phyloP scores from a whole-genome alignment of 1,139 yeast genomes.

The Pneumocystis canis region DNA sequence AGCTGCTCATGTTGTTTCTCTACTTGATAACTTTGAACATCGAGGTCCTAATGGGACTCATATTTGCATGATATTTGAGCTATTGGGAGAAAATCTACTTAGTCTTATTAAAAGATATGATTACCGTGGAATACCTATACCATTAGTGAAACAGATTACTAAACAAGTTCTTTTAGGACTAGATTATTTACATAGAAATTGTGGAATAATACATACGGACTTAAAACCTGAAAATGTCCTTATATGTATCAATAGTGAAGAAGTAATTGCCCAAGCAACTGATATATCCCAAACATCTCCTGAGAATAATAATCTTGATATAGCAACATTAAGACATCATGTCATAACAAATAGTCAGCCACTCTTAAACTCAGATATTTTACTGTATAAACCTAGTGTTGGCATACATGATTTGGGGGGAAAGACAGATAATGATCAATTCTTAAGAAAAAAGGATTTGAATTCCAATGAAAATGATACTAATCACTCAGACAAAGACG shows the following conservation, averaged over 20 bases:
- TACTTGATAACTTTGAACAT: conserved; percentile 63
- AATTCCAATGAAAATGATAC: not conserved
- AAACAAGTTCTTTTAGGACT: conserved; percentile 61
- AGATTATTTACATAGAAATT: conserved; percentile 66
- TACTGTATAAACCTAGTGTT: conserved; percentile 10
- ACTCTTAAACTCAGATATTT: conserved; percentile 56
- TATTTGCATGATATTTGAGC: conserved; percentile 82
- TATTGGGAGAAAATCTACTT: conserved; percentile 65
- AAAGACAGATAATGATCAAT: not conserved
- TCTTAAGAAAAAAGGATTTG: not conserved
- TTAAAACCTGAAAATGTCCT: conserved; percentile 82
- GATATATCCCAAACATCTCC: conserved; percentile 5
- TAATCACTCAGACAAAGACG: not conserved
- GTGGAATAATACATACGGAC: conserved; percentile 88
- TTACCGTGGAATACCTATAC: conserved; percentile 59
- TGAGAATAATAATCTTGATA: conserved; percentile 13
- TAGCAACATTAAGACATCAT: conserved; percentile 52
- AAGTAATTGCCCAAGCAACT: conserved; percentile 44
- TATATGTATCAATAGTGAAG: conserved; percentile 65
- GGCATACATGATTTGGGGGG: not conserved
- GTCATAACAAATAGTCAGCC: conserved; percentile 80
- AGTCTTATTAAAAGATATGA: conserved; percentile 52
- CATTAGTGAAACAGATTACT: conserved; percentile 64
- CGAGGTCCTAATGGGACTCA: conserved; percentile 70
- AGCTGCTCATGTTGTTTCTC: conserved; percentile 49